A percentile compares a stretch with the other conserved stretches of the same genome.
Evolutionary conservation across 1,284 basidiomycete species (phyloP).

Genomic region (Heimioporus retisporus): DNA sequence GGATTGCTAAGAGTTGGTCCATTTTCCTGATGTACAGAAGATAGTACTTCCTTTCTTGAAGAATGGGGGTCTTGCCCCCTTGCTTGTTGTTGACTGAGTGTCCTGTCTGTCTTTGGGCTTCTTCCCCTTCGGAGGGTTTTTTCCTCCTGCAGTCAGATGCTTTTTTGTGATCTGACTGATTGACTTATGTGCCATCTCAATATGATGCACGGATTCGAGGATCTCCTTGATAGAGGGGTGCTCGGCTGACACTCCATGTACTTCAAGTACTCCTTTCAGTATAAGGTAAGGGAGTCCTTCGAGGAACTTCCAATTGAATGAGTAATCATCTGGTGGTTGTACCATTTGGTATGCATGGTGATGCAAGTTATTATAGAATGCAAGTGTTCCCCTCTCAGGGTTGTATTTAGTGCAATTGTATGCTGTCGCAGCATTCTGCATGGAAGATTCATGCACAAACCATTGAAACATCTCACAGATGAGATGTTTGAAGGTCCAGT

Average conservation of each 20-base stretch:
- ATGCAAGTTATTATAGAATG: background rate
- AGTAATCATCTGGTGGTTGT: background rate
- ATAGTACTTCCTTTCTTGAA: too few species aligned
- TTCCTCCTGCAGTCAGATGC: background rate
- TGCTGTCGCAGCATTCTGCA: too few species aligned
- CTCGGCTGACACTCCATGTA: background rate
- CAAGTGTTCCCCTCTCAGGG: too few species aligned
- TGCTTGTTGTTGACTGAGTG: too few species aligned
- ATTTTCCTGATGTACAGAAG: too few species aligned
- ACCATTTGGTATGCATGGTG: background rate
- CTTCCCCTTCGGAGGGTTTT: too few species aligned
- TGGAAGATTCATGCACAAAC: too few species aligned
- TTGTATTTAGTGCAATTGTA: too few species aligned
- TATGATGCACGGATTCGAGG: background rate
- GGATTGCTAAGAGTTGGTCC: too few species aligned
- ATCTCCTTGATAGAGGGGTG: slow-evolving; percentile 2
- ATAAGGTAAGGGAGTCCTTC: background rate
- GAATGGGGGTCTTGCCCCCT: too few species aligned
- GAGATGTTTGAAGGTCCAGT: too few species aligned
- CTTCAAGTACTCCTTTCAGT: background rate
- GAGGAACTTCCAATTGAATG: slow-evolving; percentile 3
- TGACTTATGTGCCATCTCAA: background rate
- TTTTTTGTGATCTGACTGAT: background rate
- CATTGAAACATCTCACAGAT: background rate
- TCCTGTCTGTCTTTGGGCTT: too few species aligned